Conservation (phyloP, 345 rosid species). For the Cardamine chenopodiifolia region DNA sequence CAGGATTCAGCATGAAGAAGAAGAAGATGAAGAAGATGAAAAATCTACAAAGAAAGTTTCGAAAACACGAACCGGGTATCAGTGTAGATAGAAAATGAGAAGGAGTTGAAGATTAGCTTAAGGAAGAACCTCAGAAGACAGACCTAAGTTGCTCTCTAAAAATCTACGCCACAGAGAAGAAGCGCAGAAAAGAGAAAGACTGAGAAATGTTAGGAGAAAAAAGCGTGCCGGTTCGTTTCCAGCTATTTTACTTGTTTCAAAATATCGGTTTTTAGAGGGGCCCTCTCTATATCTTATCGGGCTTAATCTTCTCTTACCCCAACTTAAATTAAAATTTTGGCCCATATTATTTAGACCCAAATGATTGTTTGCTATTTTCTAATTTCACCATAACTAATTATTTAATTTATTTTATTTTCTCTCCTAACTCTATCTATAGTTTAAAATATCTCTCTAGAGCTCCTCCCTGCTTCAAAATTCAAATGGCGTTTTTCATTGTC, state of each 20-base stretch:
- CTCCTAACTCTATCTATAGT: no score
- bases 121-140: not conserved
- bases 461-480: not conserved
- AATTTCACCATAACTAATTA: not conserved
- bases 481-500: not conserved
- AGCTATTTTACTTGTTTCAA: not conserved
- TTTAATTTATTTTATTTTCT: no score
- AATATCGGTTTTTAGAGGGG: not conserved
- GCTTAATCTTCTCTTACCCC: not conserved
- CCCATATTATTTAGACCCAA: constrained; percentile 5
- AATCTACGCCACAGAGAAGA: constrained; percentile 26
- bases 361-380: not conserved
- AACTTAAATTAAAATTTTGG: not conserved
- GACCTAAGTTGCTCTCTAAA: constrained; percentile 18
- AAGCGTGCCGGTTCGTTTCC: constrained; percentile 19
- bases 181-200: constrained; percentile 10
- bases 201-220: not conserved
- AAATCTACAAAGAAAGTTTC: not conserved
- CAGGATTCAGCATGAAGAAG: constrained; percentile 2
- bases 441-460: no score
- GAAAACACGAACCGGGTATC: not conserved
- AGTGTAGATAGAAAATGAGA: not conserved
- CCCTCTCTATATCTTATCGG: not conserved
- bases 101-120: not conserved
- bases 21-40: not conserved